A percentile compares a stretch with the other conserved stretches of the same genome.
Conservation (phyloP, 1,139 yeast species). For the Geotrichum histeridarum region DNA sequence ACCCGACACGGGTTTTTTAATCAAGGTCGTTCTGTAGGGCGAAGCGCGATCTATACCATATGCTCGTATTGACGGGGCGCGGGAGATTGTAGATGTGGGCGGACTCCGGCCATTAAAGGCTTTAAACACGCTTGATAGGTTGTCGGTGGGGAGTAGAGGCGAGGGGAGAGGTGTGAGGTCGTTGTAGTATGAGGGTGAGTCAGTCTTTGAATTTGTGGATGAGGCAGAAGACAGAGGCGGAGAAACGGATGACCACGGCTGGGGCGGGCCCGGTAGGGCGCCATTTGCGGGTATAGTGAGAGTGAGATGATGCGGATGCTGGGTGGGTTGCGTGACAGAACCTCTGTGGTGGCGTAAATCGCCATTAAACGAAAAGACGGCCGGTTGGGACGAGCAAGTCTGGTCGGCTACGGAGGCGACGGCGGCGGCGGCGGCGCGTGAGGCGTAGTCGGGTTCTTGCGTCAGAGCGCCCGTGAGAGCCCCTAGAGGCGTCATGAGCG, state of each 20-base stretch:
- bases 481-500: background rate
- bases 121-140: slow-evolving; percentile 23
- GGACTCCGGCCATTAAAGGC: slow-evolving; percentile 28
- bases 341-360: slow-evolving; percentile 1
- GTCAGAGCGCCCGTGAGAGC: background rate
- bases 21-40: background rate
- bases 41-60: slow-evolving; percentile 8
- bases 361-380: background rate
- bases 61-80: slow-evolving; percentile 20
- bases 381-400: background rate
- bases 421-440: too few relatives aligned
- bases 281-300: slow-evolving; percentile 1
- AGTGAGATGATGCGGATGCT: background rate
- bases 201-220: slow-evolving; percentile 8
- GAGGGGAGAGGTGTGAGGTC: slow-evolving; percentile 35
- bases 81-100: slow-evolving; percentile 26
- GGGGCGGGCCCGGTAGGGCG: background rate
- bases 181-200: slow-evolving; percentile 13
- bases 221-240: slow-evolving; percentile 9
- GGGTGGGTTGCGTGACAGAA: background rate
- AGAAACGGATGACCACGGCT: background rate
- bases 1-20: background rate
- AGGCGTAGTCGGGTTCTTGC: too few relatives aligned
- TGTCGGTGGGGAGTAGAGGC: slow-evolving; percentile 28
- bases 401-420: background rate